phyloP scores from a whole-genome alignment of 306 rosid species.

The Urtica urens region DNA sequence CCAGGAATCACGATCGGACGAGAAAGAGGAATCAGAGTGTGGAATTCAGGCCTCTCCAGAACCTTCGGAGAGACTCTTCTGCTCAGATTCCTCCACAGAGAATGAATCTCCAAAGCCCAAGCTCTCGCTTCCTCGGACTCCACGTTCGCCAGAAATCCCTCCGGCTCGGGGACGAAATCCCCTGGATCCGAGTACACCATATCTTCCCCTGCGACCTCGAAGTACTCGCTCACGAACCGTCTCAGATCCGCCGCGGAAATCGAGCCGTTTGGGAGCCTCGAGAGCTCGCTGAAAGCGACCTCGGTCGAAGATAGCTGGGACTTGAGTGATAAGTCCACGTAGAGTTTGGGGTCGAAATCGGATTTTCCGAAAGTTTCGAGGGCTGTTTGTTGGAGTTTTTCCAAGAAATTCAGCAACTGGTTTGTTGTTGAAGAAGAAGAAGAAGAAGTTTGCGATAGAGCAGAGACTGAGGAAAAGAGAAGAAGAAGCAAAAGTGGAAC shows the following conservation, averaged over 20 bases:
- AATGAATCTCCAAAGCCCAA: slow-evolving; percentile 73
- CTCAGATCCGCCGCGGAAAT: slow-evolving; percentile 24
- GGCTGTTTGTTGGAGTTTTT: slow-evolving; percentile 47
- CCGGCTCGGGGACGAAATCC: slow-evolving; percentile 49
- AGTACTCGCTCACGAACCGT: slow-evolving; percentile 22
- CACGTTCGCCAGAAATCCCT: slow-evolving; percentile 55
- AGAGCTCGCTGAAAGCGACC: slow-evolving; percentile 39
- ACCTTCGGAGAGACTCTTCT: slow-evolving; percentile 37
- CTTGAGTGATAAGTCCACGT: slow-evolving; percentile 64
- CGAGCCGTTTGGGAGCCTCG: slow-evolving; percentile 20
- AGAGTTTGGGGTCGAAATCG: slow-evolving; percentile 56
- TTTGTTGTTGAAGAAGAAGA: slow-evolving; percentile 15
- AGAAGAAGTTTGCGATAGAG: background rate
- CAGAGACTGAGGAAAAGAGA: background rate
- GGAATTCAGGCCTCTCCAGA: slow-evolving; percentile 28
- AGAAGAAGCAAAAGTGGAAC: background rate
- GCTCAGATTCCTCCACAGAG: slow-evolving; percentile 63
- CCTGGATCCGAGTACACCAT: slow-evolving; percentile 39
- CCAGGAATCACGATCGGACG: slow-evolving; percentile 49
- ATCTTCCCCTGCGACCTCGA: slow-evolving; percentile 60
- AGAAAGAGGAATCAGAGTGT: slow-evolving; percentile 67
- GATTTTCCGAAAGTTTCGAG: slow-evolving; percentile 25
- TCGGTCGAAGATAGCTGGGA: slow-evolving; percentile 25
- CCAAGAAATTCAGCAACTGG: slow-evolving; percentile 48
- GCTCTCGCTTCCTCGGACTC: slow-evolving; percentile 43